A percentile compares a stretch with the other conserved stretches of the same genome.
Conservation (phyloP, 352 stramenopile genomes). For the Phytophthora niederhauseri region DNA sequence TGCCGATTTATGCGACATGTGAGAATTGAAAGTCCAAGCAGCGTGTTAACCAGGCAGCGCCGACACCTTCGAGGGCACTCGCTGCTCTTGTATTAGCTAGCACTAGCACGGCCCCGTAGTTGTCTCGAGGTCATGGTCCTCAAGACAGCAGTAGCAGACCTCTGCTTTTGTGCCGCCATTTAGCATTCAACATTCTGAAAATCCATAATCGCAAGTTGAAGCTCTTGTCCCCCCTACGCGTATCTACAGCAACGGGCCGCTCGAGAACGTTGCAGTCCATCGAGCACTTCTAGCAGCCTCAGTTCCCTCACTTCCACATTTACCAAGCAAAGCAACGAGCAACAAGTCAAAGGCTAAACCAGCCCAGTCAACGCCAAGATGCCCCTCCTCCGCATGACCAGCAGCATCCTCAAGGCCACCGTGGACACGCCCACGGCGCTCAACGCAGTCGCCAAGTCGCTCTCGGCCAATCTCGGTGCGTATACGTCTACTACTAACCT, state of each 20-base stretch:
- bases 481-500: background rate
- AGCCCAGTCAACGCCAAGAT: slow-evolving; percentile 1
- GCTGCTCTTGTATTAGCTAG: background rate
- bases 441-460: slow-evolving; percentile 24
- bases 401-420: slow-evolving; percentile 30
- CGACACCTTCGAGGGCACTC: background rate
- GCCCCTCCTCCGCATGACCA: slow-evolving; percentile 27
- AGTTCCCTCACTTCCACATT: slow-evolving; percentile 9
- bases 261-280: background rate
- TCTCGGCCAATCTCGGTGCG: slow-evolving; percentile 23
- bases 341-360: background rate
- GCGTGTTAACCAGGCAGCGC: background rate
- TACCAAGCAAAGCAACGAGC: slow-evolving; percentile 13
- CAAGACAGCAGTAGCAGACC: background rate
- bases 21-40: background rate
- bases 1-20: slow-evolving; percentile 15
- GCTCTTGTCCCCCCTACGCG: background rate
- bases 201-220: slow-evolving; percentile 13
- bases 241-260: slow-evolving; percentile 7
- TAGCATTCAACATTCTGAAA: background rate
- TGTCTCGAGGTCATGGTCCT: background rate
- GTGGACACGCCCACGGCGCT: slow-evolving; percentile 28
- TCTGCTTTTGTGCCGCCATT: background rate
- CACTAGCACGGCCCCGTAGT: background rate
- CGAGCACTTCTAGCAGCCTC: background rate